phyloP scores from a whole-genome alignment of 331 rosid species.

The Quercus lobata region DNA sequence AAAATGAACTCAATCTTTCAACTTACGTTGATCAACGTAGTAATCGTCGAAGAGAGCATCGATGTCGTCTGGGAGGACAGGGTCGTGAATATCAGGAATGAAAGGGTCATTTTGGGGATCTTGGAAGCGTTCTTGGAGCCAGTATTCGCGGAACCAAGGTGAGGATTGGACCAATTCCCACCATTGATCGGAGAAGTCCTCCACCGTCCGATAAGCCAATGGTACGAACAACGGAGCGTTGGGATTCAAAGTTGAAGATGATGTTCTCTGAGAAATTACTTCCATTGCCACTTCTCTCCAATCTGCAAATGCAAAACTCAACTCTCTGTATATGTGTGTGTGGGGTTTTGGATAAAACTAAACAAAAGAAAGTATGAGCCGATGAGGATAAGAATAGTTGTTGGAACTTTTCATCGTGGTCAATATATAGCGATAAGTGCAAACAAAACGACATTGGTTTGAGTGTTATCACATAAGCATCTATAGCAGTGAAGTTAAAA shows the following conservation, averaged over 20 bases:
- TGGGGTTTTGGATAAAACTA: background rate
- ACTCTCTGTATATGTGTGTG: background rate
- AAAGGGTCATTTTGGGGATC: conserved; percentile 49
- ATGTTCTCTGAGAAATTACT: conserved; percentile 20
- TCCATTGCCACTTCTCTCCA: conserved; percentile 26
- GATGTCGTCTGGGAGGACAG: conserved; percentile 24
- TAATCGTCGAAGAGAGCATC: conserved; percentile 38
- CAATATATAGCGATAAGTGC: too few species aligned
- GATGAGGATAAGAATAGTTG: conserved; percentile 7
- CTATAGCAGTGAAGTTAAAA: too few species aligned
- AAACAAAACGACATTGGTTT: too few species aligned
- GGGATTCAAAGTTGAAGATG: conserved; percentile 65
- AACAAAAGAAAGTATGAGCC: background rate
- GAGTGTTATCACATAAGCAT: too few species aligned
- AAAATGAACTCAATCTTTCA: too few species aligned
- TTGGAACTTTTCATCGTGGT: background rate
- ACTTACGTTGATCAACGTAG: conserved; percentile 30
- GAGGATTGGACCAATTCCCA: conserved; percentile 70
- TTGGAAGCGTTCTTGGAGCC: conserved; percentile 78
- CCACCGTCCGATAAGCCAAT: conserved; percentile 65
- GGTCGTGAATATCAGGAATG: conserved; percentile 30
- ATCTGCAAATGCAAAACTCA: background rate
- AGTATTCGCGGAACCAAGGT: conserved; percentile 83
- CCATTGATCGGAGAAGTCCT: conserved; percentile 88
- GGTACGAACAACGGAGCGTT: conserved; percentile 89